phyloP scores from a whole-genome alignment of 2,329 filamentous ascomycete species.

The Incumbomyces lentus region DNA sequence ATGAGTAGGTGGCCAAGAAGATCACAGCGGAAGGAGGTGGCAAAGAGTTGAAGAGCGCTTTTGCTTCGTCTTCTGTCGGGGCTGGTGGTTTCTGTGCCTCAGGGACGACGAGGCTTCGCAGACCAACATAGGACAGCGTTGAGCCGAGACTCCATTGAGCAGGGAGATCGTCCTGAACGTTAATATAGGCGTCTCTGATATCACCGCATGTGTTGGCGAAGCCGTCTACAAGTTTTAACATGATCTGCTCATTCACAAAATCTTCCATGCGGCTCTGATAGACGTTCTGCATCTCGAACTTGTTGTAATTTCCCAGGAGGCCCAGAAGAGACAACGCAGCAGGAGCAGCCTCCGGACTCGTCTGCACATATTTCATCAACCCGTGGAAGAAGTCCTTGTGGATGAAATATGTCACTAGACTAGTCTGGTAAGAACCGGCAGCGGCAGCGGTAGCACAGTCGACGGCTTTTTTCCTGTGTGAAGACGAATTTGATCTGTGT shows the following conservation, averaged over 20 bases:
- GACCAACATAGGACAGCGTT: slow-evolving; percentile 73
- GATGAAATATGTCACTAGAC: slow-evolving; percentile 86
- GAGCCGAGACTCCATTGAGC: slow-evolving; percentile 78
- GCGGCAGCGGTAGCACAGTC: slow-evolving; percentile 72
- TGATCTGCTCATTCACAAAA: slow-evolving; percentile 85
- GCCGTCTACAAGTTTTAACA: slow-evolving; percentile 68
- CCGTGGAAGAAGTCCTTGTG: slow-evolving; percentile 89
- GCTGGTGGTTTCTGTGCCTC: slow-evolving; percentile 51
- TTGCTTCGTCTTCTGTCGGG: slow-evolving; percentile 66
- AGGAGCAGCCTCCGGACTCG: slow-evolving; percentile 52
- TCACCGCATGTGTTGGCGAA: slow-evolving; percentile 62
- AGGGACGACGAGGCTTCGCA: slow-evolving; percentile 63
- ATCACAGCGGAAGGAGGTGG: slow-evolving; percentile 70
- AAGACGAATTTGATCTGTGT: slow-evolving; percentile 60
- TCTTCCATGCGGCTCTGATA: slow-evolving; percentile 87
- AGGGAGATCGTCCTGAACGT: slow-evolving; percentile 79
- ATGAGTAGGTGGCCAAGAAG: slow-evolving; percentile 81
- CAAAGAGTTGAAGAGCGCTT: slow-evolving; percentile 69
- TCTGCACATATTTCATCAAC: slow-evolving; percentile 63
- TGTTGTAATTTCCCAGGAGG: slow-evolving; percentile 93
- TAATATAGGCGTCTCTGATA: slow-evolving; percentile 66
- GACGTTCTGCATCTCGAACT: slow-evolving; percentile 96
- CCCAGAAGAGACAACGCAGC: slow-evolving; percentile 76
- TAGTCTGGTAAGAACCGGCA: slow-evolving; percentile 91
- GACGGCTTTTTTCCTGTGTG: slow-evolving; percentile 68